These are phyloP conservation scores for Irpex sp. DNA, from an alignment of 1,284 basidiomycete species.

Conservation along the genomic window DNA sequence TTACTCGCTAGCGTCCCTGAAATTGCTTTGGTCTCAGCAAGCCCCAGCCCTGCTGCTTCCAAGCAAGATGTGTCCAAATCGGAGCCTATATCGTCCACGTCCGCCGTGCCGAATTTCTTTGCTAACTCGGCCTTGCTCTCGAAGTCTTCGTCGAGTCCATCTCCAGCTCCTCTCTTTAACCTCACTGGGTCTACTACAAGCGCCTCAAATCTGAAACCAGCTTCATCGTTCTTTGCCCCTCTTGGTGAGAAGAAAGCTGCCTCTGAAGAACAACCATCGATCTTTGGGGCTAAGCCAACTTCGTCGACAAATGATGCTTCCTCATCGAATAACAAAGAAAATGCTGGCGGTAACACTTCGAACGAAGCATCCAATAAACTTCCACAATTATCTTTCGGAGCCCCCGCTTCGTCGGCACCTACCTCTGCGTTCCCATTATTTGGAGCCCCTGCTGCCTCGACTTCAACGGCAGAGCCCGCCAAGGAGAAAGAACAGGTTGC, in stretches of 20 bases:
- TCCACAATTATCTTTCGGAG: background rate
- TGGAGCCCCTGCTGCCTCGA: slow-evolving; percentile 9
- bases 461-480: background rate
- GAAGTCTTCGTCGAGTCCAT: slow-evolving; percentile 23
- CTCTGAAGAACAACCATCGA: background rate
- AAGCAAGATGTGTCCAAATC: slow-evolving; percentile 16
- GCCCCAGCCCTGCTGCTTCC: slow-evolving; percentile 11
- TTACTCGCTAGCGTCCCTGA: slow-evolving; percentile 19
- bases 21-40: slow-evolving; percentile 22
- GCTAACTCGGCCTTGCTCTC: slow-evolving; percentile 32
- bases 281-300: background rate
- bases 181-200: slow-evolving; percentile 7
- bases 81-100: slow-evolving; percentile 11
- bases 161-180: slow-evolving; percentile 11
- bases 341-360: background rate
- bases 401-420: background rate
- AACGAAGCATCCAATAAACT: background rate
- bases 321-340: background rate
- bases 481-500: background rate
- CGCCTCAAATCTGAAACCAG: background rate
- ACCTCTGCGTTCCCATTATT: background rate
- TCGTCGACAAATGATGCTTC: background rate
- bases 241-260: background rate
- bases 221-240: slow-evolving; percentile 13
- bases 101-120: slow-evolving; percentile 50